These are phyloP conservation scores for Didymella glomerata DNA, from an alignment of 2,329 filamentous ascomycete genomes.

Conservation along the genomic window DNA sequence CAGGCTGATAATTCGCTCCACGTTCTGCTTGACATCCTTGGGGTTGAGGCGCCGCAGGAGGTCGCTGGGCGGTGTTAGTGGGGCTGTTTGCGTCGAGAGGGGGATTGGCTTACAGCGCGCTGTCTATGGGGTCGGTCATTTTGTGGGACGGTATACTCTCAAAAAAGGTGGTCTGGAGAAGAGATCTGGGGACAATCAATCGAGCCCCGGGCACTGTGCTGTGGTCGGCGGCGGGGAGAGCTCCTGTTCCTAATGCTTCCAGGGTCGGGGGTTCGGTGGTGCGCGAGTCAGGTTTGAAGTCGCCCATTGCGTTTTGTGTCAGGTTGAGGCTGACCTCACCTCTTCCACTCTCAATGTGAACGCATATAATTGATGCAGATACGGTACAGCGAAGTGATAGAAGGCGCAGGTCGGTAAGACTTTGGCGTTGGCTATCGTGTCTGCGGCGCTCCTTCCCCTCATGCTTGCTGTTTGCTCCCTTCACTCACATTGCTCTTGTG, in stretches of 20 bases:
- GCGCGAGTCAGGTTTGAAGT: constrained; percentile 35
- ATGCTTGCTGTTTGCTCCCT: not conserved
- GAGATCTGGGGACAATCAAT: constrained; percentile 25
- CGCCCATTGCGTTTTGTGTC: constrained; percentile 27
- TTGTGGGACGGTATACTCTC: constrained; percentile 18
- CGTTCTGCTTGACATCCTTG: constrained; percentile 86
- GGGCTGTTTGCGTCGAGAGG: constrained; percentile 1
- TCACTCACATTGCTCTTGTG: constrained; percentile 4
- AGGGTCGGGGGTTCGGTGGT: constrained; percentile 28
- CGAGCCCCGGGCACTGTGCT: constrained; percentile 10
- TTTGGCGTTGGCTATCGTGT: not conserved
- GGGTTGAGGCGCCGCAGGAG: constrained; percentile 97
- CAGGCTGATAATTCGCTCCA: constrained; percentile 86
- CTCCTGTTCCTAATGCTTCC: constrained; percentile 33
- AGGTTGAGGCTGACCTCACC: constrained; percentile 16
- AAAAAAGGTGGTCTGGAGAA: constrained; percentile 25
- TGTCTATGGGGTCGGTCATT: constrained; percentile 62
- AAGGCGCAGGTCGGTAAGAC: not conserved
- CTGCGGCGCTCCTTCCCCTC: not conserved
- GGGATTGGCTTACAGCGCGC: constrained; percentile 68
- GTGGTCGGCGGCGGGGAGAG: constrained; percentile 20
- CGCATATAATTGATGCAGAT: not conserved
- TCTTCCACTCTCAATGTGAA: constrained; percentile 9
- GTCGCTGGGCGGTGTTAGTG: constrained; percentile 68
- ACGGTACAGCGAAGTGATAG: not conserved